Evolutionary conservation across 1,139 yeast genomes (phyloP), one percentile per base, ranked within the genome.

Genomic region (Schizosaccharomyces versatilis): DNA sequence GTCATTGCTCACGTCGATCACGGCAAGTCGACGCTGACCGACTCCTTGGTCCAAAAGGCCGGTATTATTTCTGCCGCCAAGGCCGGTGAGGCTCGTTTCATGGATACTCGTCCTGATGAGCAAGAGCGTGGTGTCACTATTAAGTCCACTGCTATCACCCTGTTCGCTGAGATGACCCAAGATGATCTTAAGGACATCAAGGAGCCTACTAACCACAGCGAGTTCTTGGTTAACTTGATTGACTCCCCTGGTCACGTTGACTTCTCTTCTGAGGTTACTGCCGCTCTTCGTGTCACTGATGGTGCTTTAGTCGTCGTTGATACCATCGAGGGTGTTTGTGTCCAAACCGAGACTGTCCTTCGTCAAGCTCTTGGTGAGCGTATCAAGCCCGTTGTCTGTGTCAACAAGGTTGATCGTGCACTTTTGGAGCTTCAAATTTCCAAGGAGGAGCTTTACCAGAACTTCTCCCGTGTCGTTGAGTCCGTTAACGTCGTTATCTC

Each of bases 211-310:
- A 82, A 71, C 38, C 97, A 97, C 74, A 84, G 77, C 81, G 79
- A 83, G 72, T 90, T 88, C 81, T 83, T 90, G 77, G 79, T 90
- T 67, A 90, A 90, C 84, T 80, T 90, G 81, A 90, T 90, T 68
- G 98, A 90, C 75, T 90, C 98, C 66, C 98, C 98, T 75, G 98
- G 98, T 83, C 98, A 90, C 97, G 97, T 90, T 80, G 98, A 90
- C 78, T 90, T 90, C 93, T 88, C 97, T 62, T 90, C 98, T 67
- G 98, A 90, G 77, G 98, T 90, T 69, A 90, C 98, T 70, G 97
- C 98, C 68, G 98, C 98, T 74, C 81, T 90, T 72, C 90, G 98
- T 80, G 97, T 90, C 69, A 90, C 97, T 66, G 98, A 90, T 72
- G 98, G 98, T 85, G 98, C 98, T 70, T 81, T 90, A 71, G 98